These are phyloP conservation scores for Wickerhamomyces strasburgensis DNA, from an alignment of 805 yeast species.

Conservation along the genomic window DNA sequence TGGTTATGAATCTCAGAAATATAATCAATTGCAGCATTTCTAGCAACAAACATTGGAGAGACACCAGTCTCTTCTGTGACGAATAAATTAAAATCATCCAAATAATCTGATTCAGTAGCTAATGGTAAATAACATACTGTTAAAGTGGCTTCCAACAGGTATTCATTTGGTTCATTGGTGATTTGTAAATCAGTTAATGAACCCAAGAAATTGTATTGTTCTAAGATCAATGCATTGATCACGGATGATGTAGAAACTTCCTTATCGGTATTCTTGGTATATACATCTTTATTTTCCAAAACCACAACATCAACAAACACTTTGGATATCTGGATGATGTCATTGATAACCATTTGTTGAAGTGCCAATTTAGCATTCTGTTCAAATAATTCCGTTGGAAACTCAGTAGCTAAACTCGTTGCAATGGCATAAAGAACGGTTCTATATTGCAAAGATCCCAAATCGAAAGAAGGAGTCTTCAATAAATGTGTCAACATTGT, in stretches of 20 bases:
- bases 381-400: constrained; percentile 21
- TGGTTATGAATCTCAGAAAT: constrained; percentile 42
- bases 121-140: constrained; percentile 15
- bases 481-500: constrained; percentile 12
- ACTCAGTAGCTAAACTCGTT: constrained; percentile 17
- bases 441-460: constrained; percentile 11
- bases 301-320: constrained; percentile 12
- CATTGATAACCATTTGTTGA: constrained; percentile 9
- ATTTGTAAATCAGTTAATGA: constrained; percentile 14
- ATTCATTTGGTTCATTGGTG: not conserved
- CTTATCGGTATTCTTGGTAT: constrained; percentile 12
- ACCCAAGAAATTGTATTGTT: constrained; percentile 30
- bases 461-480: constrained; percentile 9
- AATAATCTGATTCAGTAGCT: constrained; percentile 43
- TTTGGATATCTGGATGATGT: constrained; percentile 12
- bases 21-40: constrained; percentile 60
- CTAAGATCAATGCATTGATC: constrained; percentile 26
- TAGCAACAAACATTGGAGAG: constrained; percentile 44
- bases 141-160: constrained; percentile 11
- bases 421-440: constrained; percentile 15
- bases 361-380: constrained; percentile 9
- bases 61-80: constrained; percentile 75
- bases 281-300: constrained; percentile 7
- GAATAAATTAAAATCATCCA: constrained; percentile 59
- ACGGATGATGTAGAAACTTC: constrained; percentile 8